These are phyloP conservation scores for Scutellaria minor DNA, from an alignment of 257 asterid species.

Conservation along the genomic window DNA sequence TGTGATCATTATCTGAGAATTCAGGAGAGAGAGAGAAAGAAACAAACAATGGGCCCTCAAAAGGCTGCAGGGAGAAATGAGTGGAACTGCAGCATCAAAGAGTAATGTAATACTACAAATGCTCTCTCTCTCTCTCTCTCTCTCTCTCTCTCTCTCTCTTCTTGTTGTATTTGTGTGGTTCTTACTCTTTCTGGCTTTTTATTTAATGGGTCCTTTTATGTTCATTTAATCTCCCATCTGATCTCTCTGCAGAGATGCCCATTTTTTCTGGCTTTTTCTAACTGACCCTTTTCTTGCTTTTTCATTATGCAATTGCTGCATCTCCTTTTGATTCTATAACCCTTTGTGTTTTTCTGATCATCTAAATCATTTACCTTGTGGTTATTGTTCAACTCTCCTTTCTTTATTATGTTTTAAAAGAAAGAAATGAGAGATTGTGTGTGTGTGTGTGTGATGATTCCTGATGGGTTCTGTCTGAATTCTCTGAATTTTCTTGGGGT, in stretches of 20 bases:
- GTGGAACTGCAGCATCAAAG: constrained; percentile 68
- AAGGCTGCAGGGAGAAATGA: constrained; percentile 84
- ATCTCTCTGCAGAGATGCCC: constrained; percentile 32
- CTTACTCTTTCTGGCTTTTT: constrained; percentile 36
- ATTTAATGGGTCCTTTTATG: constrained; percentile 52
- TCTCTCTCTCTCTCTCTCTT: constrained; percentile 2
- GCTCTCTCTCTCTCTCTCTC: not conserved
- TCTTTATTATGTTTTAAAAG: constrained; percentile 25
- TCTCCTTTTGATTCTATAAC: constrained; percentile 37
- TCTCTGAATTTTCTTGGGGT: constrained; percentile 69
- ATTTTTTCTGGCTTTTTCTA: constrained; percentile 37
- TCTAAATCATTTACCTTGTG: constrained; percentile 41
- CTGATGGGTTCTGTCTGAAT: constrained; percentile 48
- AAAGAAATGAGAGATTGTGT: constrained; percentile 22
- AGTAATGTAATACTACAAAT: constrained; percentile 25
- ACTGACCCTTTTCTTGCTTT: constrained; percentile 14
- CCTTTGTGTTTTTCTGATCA: constrained; percentile 31
- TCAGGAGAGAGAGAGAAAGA: constrained; percentile 27
- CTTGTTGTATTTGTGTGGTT: constrained; percentile 43
- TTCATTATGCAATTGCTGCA: constrained; percentile 31
- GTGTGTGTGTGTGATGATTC: constrained; percentile 43
- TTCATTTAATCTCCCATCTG: constrained; percentile 37
- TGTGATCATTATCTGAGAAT: constrained; percentile 49
- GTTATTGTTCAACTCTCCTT: constrained; percentile 26
- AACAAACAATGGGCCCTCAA: constrained; percentile 50